Evolutionary conservation across 257 asterid genomes (phyloP).

Genomic region (Cruciata laevipes): DNA sequence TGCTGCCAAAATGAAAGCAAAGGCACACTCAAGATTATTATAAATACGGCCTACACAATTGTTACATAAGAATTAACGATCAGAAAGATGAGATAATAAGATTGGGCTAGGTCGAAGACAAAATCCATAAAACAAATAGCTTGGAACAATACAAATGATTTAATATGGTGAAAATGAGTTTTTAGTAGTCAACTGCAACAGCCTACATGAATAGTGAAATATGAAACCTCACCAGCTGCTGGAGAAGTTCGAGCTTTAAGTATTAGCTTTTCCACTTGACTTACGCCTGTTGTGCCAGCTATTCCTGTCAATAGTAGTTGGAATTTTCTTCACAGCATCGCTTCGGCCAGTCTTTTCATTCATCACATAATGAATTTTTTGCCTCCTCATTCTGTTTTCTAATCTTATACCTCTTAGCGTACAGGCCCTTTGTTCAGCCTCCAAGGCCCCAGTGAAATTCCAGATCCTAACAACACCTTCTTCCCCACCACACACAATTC

Average conservation of each 20-base stretch:
- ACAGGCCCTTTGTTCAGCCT: constrained; percentile 57
- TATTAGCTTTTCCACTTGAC: constrained; percentile 65
- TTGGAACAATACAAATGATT: background rate
- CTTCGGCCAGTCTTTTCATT: constrained; percentile 39
- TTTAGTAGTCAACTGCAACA: background rate
- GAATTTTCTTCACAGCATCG: constrained; percentile 75
- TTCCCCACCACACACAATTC: constrained; percentile 88
- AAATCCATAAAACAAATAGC: background rate
- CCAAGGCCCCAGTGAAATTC: constrained; percentile 87
- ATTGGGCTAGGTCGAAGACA: background rate
- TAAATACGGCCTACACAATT: background rate
- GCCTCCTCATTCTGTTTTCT: constrained; percentile 83
- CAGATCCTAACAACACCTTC: constrained; percentile 87
- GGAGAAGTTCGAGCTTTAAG: constrained; percentile 26
- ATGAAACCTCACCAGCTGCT: constrained; percentile 8
- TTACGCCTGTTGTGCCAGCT: constrained; percentile 69
- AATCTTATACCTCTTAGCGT: constrained; percentile 51
- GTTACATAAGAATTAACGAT: background rate
- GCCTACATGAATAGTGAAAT: constrained; percentile 9
- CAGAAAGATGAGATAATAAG: background rate
- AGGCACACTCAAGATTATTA: background rate
- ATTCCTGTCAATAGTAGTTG: constrained; percentile 50
- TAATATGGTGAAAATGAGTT: constrained; percentile 3
- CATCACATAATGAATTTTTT: constrained; percentile 43
- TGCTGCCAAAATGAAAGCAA: background rate